These are phyloP conservation scores for Bryum argenteum DNA, from an alignment of 225 moss, liverwort and hornwort species.

Conservation along the genomic window DNA sequence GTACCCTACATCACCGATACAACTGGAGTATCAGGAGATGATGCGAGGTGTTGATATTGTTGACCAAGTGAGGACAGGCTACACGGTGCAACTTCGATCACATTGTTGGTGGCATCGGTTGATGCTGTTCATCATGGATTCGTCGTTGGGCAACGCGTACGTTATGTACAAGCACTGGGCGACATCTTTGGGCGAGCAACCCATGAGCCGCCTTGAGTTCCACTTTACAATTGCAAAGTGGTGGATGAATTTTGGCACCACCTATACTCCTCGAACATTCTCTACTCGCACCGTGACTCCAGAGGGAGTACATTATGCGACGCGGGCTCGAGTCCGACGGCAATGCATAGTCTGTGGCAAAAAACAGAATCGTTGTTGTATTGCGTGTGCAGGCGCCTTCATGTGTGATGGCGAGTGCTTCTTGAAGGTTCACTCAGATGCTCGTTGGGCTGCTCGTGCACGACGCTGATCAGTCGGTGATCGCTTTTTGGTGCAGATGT, in stretches of 20 bases:
- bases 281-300: neutral
- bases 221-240: neutral
- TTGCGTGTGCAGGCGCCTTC: neutral
- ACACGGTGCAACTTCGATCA: neutral
- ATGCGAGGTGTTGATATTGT: neutral
- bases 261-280: neutral
- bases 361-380: neutral
- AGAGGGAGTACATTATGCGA: neutral
- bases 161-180: neutral
- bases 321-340: neutral
- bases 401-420: neutral
- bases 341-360: neutral
- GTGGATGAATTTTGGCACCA: neutral
- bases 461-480: neutral
- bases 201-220: neutral
- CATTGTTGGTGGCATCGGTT: neutral
- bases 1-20: neutral
- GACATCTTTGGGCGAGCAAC: neutral
- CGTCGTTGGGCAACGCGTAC: neutral
- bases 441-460: neutral
- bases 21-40: neutral
- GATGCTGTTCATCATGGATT: neutral
- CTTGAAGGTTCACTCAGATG: neutral
- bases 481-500: no score
- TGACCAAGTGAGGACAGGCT: neutral